Conservation (phyloP, 768 basidiomycete genomes). For the Psilocybe subaeruginosa region DNA sequence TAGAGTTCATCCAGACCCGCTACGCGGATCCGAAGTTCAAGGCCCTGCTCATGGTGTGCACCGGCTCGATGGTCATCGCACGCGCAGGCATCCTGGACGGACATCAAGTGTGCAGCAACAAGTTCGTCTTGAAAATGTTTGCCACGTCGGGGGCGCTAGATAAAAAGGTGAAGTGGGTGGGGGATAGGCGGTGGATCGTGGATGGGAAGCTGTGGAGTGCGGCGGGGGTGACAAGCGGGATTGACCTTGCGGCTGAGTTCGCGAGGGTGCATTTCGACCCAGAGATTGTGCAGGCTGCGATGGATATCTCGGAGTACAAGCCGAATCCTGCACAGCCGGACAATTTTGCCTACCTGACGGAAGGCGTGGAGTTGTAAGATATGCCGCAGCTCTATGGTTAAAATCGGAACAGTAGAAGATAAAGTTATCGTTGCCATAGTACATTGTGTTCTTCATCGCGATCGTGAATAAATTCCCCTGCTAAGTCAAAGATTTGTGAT, state of each 20-base stretch:
- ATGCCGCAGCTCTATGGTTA: too few species aligned
- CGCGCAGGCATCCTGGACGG: conserved; percentile 29
- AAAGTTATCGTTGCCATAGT: too few species aligned
- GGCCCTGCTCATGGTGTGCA: conserved; percentile 27
- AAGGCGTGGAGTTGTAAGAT: conserved; percentile 22
- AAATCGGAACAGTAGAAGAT: too few species aligned
- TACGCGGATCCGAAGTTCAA: conserved; percentile 21
- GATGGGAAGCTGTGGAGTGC: conserved; percentile 33
- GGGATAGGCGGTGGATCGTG: conserved; percentile 27
- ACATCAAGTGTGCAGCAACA: conserved; percentile 26
- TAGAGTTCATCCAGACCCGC: conserved; percentile 19
- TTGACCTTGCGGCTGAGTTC: conserved; percentile 32
- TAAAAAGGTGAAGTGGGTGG: conserved; percentile 31
- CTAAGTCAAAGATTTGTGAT: too few species aligned
- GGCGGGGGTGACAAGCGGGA: conserved; percentile 27
- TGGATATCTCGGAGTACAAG: conserved; percentile 25
- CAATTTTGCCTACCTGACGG: conserved; percentile 24
- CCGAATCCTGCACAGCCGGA: conserved; percentile 30
- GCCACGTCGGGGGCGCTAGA: conserved; percentile 15
- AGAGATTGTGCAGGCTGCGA: conserved; percentile 21
- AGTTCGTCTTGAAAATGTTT: conserved; percentile 15
- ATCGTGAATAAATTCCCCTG: too few species aligned
- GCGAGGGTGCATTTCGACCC: conserved; percentile 25
- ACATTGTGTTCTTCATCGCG: too few species aligned
- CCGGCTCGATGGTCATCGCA: conserved; percentile 24